Evolutionary conservation across 2,329 filamentous ascomycete species (phyloP), one percentile per base, ranked within the genome.

Genomic region (Aspergillus sp.): DNA sequence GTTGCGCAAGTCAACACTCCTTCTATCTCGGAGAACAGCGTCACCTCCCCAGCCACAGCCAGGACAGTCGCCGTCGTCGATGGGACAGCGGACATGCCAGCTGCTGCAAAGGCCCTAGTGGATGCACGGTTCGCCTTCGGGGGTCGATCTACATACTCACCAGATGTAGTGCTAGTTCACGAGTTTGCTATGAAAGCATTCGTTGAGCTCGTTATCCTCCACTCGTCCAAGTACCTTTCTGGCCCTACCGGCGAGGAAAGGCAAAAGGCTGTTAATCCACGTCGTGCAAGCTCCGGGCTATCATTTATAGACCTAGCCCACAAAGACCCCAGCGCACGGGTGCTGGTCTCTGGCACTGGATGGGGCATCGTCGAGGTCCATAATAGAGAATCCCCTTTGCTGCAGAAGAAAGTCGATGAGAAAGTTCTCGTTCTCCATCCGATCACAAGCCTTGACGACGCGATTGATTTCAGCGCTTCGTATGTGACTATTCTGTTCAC

Each of bases 141-240:
- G 1, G 85, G 85, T 2, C 75, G 70, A 2, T 87, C 85, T 1
- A 78, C 84, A 0, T 88, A 87, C 64, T 81, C 84, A 0, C 86
- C 86, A 0, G 85, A 88, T 63, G 30, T 87, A 0, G 81, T 88
- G 0, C 70, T 88, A 0, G 85, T 89, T n/a, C 86, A 88, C 58
- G 85, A 88, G 60, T 88, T 81, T 57, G 75, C 79, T 3, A 82
- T 83, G 71, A 76, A 81, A 54, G 75, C 78, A 0, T 86, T 88
- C 61, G 67, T 84, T 0, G 76, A 81, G 47, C 79, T 80, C 0
- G 76, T 80, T 4, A 68, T 80, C 13, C 71, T 74, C 38, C 74
- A 79, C 18, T 62, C 66, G 0, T 67, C 67, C 0, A 65, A 62
- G 30, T 65, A 67, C 18, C 60, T 68, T 5, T 60, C 62, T 1